phyloP scores from a whole-genome alignment of 2,329 filamentous ascomycete species.

The Ceratocystis colombiana region DNA sequence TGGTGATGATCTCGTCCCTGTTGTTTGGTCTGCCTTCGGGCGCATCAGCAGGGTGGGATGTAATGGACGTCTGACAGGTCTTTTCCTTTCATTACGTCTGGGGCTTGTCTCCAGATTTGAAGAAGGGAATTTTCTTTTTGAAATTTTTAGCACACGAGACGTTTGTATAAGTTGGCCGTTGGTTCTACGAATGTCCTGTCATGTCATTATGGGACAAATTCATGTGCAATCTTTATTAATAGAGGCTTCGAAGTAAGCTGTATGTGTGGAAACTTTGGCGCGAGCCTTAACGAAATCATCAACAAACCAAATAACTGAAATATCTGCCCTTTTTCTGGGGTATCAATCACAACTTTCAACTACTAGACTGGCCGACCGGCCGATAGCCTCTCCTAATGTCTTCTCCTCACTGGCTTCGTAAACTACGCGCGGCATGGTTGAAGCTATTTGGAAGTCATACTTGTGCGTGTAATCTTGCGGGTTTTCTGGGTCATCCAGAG shows the following conservation, averaged over 20 bases:
- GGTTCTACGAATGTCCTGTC: no score
- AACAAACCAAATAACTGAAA: constrained; percentile 12
- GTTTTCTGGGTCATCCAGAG: constrained; percentile 30
- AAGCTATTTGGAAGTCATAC: constrained; percentile 78
- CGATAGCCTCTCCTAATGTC: constrained; percentile 62
- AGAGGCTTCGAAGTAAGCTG: no score
- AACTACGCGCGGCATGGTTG: constrained; percentile 72
- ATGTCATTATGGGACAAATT: no score
- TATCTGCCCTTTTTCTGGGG: background rate
- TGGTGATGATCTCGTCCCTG: constrained; percentile 91
- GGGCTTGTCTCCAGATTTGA: constrained; percentile 36
- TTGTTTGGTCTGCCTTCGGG: constrained; percentile 62
- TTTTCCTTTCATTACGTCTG: constrained; percentile 41
- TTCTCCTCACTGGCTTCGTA: constrained; percentile 59
- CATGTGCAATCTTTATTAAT: no score
- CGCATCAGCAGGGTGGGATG: constrained; percentile 67
- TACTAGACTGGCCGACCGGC: constrained; percentile 75
- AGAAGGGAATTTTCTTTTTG: constrained; percentile 35
- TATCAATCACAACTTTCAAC: constrained; percentile 53
- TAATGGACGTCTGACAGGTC: constrained; percentile 83
- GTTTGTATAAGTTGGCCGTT: no score
- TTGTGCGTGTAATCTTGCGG: constrained; percentile 66
- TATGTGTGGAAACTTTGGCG: no score
- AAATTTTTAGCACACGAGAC: no score
- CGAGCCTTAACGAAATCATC: no score